These are phyloP conservation scores for Nyssa sinensis DNA, from an alignment of 148 eudicot genomes.

Conservation along the genomic window DNA sequence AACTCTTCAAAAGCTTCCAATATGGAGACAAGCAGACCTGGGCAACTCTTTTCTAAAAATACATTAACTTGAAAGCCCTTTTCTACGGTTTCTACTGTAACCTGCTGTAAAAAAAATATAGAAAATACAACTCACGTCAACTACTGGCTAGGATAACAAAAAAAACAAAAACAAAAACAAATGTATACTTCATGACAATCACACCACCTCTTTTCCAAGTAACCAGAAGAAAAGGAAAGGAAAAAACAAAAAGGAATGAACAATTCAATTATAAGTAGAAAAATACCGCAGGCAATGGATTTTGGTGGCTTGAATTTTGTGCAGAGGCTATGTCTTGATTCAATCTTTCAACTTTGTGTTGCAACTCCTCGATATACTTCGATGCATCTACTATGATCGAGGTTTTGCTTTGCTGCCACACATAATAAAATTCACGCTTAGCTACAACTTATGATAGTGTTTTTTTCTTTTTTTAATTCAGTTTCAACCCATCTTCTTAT, in stretches of 20 bases:
- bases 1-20: conserved; percentile 77
- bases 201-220: too few relatives aligned
- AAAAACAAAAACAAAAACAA: too few relatives aligned
- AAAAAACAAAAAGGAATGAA: too few relatives aligned
- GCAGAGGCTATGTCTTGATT: conserved; percentile 50
- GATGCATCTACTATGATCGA: conserved; percentile 82
- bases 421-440: neutral
- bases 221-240: too few relatives aligned
- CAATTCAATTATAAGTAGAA: neutral
- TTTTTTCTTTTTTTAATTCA: too few relatives aligned
- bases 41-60: conserved; percentile 50
- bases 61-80: conserved; percentile 73
- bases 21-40: conserved; percentile 55
- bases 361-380: conserved; percentile 71
- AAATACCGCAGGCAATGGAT: conserved; percentile 48
- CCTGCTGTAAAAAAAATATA: conserved; percentile 31
- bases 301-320: too few relatives aligned
- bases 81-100: conserved; percentile 69
- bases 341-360: conserved; percentile 66
- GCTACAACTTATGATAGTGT: neutral
- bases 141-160: too few relatives aligned
- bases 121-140: too few relatives aligned
- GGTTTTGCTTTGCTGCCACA: conserved; percentile 48
- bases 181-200: too few relatives aligned
- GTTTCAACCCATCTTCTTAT: too few relatives aligned